These are phyloP conservation scores for Solanum verrucosum DNA, from an alignment of 257 asterid species.

Conservation along the genomic window DNA sequence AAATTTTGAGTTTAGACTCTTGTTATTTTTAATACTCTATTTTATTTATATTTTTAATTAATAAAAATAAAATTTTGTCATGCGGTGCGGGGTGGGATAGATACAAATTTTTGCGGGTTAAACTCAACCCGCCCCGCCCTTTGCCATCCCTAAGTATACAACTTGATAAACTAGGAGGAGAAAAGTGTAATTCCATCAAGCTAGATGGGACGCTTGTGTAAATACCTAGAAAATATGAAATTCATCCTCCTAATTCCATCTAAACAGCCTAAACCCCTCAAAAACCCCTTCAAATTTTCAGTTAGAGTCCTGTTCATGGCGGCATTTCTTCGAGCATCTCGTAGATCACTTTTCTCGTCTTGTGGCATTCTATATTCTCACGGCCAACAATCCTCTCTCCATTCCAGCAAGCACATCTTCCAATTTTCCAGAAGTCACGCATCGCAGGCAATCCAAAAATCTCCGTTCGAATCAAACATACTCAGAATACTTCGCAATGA, in stretches of 20 bases:
- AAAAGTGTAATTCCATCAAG: not conserved
- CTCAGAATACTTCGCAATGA: constrained; percentile 9
- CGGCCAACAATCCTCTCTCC: not conserved
- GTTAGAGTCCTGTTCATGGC: not conserved
- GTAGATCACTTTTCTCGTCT: not conserved
- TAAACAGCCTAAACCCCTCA: not conserved
- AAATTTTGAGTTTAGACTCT: no score
- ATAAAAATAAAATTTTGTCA: no score
- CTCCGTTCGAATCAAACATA: not conserved
- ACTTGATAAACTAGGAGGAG: not conserved
- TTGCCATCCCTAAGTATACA: not conserved
- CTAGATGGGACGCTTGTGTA: not conserved
- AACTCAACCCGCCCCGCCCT: no score
- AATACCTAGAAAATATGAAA: not conserved
- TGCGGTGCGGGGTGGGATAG: no score
- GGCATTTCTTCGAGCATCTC: not conserved
- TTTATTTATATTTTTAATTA: no score
- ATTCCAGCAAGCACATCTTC: not conserved
- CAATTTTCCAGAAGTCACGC: not conserved
- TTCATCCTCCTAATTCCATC: not conserved
- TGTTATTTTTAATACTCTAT: no score
- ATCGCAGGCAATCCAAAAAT: not conserved
- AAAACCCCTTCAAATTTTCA: not conserved
- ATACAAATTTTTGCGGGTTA: no score
- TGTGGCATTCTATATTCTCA: not conserved